A percentile compares a stretch with the other conserved stretches of the same genome.
Conservation (phyloP, 2,329 filamentous ascomycete genomes). For the Cercospora zeae-maydis region DNA sequence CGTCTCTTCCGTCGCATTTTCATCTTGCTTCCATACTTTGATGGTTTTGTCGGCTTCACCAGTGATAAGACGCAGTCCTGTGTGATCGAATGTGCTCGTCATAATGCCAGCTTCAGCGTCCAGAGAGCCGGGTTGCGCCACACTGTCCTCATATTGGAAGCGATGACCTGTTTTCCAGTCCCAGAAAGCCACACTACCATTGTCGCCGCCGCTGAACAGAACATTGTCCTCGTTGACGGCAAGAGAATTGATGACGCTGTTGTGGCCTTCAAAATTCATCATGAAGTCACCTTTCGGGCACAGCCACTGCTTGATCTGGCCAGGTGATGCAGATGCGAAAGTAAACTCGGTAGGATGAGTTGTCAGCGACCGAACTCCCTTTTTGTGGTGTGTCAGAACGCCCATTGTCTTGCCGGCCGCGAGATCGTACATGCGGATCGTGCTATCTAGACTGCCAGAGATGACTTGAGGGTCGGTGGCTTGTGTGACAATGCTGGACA, state of each 20-base stretch:
- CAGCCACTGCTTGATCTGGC: slow-evolving; percentile 99
- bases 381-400: slow-evolving; percentile 96
- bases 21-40: slow-evolving; percentile 95
- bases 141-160: slow-evolving; percentile 85
- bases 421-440: slow-evolving; percentile 89
- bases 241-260: slow-evolving; percentile 91
- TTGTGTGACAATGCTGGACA: slow-evolving; percentile 86
- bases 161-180: slow-evolving; percentile 96
- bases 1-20: slow-evolving; percentile 82
- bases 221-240: slow-evolving; percentile 94
- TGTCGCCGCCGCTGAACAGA: slow-evolving; percentile 90
- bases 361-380: slow-evolving; percentile 81
- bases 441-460: slow-evolving; percentile 85
- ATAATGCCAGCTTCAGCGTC: slow-evolving; percentile 95
- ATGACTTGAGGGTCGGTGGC: slow-evolving; percentile 96
- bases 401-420: slow-evolving; percentile 95
- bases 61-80: slow-evolving; percentile 82
- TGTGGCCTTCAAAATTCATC: slow-evolving; percentile 98
- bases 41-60: slow-evolving; percentile 96
- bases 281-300: slow-evolving; percentile 97
- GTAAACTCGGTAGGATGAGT: slow-evolving; percentile 92
- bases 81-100: slow-evolving; percentile 87
- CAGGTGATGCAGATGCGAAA: slow-evolving; percentile 86
- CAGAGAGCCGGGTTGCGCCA: slow-evolving; percentile 87
- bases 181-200: slow-evolving; percentile 96